Evolutionary conservation across 2,329 filamentous ascomycete species (phyloP).

Genomic region (Gremmenia infestans): DNA sequence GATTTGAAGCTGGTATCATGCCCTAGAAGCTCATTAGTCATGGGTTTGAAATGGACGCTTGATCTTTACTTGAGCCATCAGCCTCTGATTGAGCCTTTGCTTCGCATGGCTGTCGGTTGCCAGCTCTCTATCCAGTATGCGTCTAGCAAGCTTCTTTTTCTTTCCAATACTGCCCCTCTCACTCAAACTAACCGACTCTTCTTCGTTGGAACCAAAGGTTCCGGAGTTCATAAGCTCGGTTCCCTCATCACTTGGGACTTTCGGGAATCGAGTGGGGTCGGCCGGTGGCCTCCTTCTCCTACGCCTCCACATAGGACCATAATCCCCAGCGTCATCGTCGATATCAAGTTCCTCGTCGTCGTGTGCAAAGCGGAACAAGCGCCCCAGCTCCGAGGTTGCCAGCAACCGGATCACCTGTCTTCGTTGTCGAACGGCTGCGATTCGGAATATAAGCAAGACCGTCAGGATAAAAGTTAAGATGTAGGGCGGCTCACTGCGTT

Average conservation of each 20-base stretch:
- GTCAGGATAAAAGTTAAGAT: slow-evolving; percentile 20
- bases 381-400: slow-evolving; percentile 18
- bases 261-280: slow-evolving; percentile 66
- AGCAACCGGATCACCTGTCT: slow-evolving; percentile 21
- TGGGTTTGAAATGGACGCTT: not conserved
- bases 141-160: slow-evolving; percentile 57
- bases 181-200: slow-evolving; percentile 43
- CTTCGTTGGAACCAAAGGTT: slow-evolving; percentile 66
- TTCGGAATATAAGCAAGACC: slow-evolving; percentile 26
- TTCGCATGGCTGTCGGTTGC: slow-evolving; percentile 60
- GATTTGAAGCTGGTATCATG: slow-evolving; percentile 70
- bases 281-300: slow-evolving; percentile 38
- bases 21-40: slow-evolving; percentile 40
- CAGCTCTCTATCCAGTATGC: slow-evolving; percentile 77
- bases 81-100: slow-evolving; percentile 53
- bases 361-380: slow-evolving; percentile 17
- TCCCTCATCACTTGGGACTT: slow-evolving; percentile 75
- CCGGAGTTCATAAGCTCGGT: slow-evolving; percentile 76
- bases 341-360: slow-evolving; percentile 14
- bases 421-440: slow-evolving; percentile 20
- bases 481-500: slow-evolving; percentile 33
- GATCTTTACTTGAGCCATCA: slow-evolving; percentile 61
- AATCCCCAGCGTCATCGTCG: slow-evolving; percentile 20
- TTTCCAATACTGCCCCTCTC: slow-evolving; percentile 36
- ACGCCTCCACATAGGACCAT: slow-evolving; percentile 38